A percentile compares a stretch with the other conserved stretches of the same genome.
These are phyloP conservation scores for Wickerhamomyces rabaulensis DNA, from an alignment of 805 yeast species.

Conservation along the genomic window DNA sequence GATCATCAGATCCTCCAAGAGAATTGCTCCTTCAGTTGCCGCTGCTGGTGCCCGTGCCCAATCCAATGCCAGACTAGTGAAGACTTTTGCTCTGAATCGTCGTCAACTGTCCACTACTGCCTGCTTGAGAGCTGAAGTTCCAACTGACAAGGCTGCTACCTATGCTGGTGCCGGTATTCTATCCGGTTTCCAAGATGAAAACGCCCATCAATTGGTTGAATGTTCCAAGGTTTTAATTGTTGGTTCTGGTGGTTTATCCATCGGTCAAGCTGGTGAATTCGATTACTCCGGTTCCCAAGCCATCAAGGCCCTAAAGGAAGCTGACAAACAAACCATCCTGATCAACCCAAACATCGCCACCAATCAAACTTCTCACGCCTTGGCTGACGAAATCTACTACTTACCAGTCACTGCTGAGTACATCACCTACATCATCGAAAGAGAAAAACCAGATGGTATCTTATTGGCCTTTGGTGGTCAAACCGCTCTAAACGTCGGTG, in stretches of 20 bases:
- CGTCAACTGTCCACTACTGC: constrained; percentile 18
- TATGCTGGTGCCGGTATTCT: constrained; percentile 64
- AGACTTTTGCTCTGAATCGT: not conserved
- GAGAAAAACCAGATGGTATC: constrained; percentile 95
- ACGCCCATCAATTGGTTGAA: constrained; percentile 67
- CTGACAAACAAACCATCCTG: constrained; percentile 76
- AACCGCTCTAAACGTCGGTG: constrained; percentile 95
- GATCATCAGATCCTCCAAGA: constrained; percentile 2
- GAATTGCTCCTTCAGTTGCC: constrained; percentile 3
- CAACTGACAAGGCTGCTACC: constrained; percentile 20
- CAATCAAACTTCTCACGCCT: constrained; percentile 89
- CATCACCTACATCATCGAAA: constrained; percentile 89
- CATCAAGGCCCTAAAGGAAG: constrained; percentile 90
- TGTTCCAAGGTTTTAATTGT: constrained; percentile 84
- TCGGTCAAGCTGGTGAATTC: constrained; percentile 98
- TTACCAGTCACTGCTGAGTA: constrained; percentile 97
- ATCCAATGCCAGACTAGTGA: constrained; percentile 9
- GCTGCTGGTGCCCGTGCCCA: constrained; percentile 13
- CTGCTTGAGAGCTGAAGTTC: constrained; percentile 13
- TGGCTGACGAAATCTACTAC: constrained; percentile 93
- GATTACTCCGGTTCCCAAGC: constrained; percentile 98
- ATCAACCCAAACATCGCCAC: constrained; percentile 97
- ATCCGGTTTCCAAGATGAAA: constrained; percentile 51
- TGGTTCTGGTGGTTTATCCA: constrained; percentile 96
- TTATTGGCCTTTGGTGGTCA: constrained; percentile 97